Conservation (phyloP, 1,284 basidiomycete species). For the Tausonia pullulans region DNA sequence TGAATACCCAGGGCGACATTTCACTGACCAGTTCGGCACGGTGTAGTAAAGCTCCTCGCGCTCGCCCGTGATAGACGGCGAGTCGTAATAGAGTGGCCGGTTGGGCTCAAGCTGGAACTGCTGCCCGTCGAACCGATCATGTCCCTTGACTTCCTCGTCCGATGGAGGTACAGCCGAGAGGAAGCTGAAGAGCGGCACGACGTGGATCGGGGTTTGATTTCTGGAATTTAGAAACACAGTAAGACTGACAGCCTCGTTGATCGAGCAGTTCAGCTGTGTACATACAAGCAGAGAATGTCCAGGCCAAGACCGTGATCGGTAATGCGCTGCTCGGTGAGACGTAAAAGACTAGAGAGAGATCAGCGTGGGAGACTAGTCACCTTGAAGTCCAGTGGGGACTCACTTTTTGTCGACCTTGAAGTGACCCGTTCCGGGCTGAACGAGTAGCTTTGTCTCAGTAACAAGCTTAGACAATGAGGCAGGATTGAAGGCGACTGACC, state of each 20-base stretch:
- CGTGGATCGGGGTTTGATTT: constrained; percentile 84
- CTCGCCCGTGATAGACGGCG: constrained; percentile 23
- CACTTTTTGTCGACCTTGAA: constrained; percentile 78
- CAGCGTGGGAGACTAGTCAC: not conserved
- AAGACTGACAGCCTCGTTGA: not conserved
- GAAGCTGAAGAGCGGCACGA: constrained; percentile 80
- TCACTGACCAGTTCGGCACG: constrained; percentile 12
- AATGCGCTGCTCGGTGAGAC: constrained; percentile 89
- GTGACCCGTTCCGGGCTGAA: constrained; percentile 73
- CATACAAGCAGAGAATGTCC: constrained; percentile 44
- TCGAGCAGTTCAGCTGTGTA: too few relatives aligned
- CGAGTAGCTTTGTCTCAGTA: not conserved
- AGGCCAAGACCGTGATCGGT: constrained; percentile 86
- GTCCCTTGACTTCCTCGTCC: constrained; percentile 26
- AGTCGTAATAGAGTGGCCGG: constrained; percentile 73
- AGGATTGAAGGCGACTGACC: not conserved
- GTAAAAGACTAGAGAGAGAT: constrained; percentile 44
- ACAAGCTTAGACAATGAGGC: not conserved
- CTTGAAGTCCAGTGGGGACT: not conserved
- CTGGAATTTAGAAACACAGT: too few relatives aligned
- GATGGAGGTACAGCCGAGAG: constrained; percentile 17
- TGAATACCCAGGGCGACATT: too few relatives aligned
- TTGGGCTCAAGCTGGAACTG: constrained; percentile 25
- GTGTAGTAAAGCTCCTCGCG: constrained; percentile 31
- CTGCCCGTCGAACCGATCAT: constrained; percentile 35